Evolutionary conservation across 2,329 filamentous ascomycete species (phyloP).

Genomic region (Colletotrichum higginsianum): DNA sequence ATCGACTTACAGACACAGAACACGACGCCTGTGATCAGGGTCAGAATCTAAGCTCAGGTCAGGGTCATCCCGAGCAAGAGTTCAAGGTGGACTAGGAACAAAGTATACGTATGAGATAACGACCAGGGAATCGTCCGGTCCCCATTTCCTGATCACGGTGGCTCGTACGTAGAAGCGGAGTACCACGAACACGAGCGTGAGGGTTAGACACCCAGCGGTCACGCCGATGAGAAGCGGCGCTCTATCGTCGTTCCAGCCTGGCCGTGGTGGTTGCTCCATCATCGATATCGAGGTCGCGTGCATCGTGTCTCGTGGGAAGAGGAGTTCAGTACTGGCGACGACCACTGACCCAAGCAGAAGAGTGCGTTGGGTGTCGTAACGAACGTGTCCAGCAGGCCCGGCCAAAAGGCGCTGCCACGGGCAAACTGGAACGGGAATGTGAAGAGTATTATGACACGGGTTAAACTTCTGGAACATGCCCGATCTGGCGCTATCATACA

Average conservation of each 20-base stretch:
- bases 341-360: no score
- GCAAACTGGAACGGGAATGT: background rate
- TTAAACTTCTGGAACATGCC: background rate
- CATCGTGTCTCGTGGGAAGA: background rate
- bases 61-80: background rate
- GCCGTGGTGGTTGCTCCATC: background rate
- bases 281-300: background rate
- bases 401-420: background rate
- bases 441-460: background rate
- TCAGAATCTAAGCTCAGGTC: background rate
- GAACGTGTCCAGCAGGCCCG: no score
- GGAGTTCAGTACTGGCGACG: no score
- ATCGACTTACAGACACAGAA: constrained; percentile 16
- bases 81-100: background rate
- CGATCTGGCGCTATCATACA: background rate
- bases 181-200: constrained; percentile 25
- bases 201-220: background rate
- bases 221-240: constrained; percentile 18
- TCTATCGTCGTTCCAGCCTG: constrained; percentile 13
- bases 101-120: constrained; percentile 28
- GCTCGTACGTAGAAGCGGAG: constrained; percentile 30
- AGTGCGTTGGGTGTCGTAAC: no score
- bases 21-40: constrained; percentile 7
- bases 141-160: constrained; percentile 32
- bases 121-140: constrained; percentile 22